These are phyloP conservation scores for Leptomonas pyrrhocoris DNA, from an alignment of 208 protist genomes.

Conservation along the genomic window DNA sequence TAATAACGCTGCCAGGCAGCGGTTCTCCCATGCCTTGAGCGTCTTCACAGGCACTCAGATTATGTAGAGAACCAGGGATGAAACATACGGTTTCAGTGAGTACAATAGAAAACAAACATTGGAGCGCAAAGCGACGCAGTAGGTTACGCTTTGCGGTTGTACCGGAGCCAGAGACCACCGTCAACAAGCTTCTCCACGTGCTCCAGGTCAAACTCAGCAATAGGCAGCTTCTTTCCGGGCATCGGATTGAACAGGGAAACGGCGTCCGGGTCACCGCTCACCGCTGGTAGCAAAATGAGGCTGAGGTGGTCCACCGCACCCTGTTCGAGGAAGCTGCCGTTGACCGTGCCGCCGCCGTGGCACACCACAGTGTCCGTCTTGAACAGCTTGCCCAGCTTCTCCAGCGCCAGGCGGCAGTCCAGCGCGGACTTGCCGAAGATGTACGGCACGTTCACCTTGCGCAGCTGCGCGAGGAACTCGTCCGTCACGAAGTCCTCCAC, in stretches of 20 bases:
- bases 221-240: slow-evolving; percentile 9
- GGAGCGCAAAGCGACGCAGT: background rate
- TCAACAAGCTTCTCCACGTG: slow-evolving; percentile 31
- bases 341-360: slow-evolving; percentile 35
- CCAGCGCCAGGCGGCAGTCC: slow-evolving; percentile 22
- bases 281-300: slow-evolving; percentile 21
- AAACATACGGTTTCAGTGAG: no score
- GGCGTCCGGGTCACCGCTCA: slow-evolving; percentile 16
- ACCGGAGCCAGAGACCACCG: slow-evolving; percentile 23
- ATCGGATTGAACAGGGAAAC: slow-evolving; percentile 17
- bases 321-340: slow-evolving; percentile 35
- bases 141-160: background rate
- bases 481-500: slow-evolving; percentile 33
- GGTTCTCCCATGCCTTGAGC: no score
- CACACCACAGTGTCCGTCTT: slow-evolving; percentile 21
- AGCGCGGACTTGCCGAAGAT: slow-evolving; percentile 37
- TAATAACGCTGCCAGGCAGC: no score
- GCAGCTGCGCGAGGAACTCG: slow-evolving; percentile 29
- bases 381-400: slow-evolving; percentile 29
- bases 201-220: slow-evolving; percentile 22
- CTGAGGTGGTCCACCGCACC: slow-evolving; percentile 24
- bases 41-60: no score
- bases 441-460: slow-evolving; percentile 29
- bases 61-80: no score
- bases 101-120: background rate